Percentiles rank a stretch among this genome's conserved stretches.
These are phyloP conservation scores for Xylaria sp. DNA, from an alignment of 2,329 filamentous ascomycete genomes.

Conservation along the genomic window DNA sequence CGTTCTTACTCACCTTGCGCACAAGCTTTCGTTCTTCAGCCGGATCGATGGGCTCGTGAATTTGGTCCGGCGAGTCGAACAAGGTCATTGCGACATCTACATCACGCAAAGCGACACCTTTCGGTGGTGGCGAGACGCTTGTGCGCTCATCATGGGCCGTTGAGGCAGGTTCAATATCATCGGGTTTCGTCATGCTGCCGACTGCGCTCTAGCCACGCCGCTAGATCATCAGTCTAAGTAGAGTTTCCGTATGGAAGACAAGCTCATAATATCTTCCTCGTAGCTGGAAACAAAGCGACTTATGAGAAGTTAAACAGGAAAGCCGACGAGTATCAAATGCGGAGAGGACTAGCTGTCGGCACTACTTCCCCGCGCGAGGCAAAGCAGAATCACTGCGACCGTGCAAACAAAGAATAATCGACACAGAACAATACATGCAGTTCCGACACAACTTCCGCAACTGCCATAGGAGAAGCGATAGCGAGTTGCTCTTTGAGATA, in stretches of 20 bases:
- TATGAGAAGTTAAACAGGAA: not conserved
- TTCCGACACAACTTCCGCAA: not conserved
- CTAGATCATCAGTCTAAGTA: not conserved
- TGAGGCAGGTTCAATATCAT: constrained; percentile 23
- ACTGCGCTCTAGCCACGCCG: not conserved
- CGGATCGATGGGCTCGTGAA: constrained; percentile 40
- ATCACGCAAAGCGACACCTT: constrained; percentile 30
- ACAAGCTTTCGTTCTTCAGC: constrained; percentile 46
- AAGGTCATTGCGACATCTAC: constrained; percentile 41
- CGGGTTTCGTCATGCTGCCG: constrained; percentile 23
- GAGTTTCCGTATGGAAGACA: not conserved
- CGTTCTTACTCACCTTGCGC: constrained; percentile 51
- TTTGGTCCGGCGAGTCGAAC: constrained; percentile 42
- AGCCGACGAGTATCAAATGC: not conserved
- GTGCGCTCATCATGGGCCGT: constrained; percentile 27
- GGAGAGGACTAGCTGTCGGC: constrained; percentile 10
- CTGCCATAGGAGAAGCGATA: not conserved
- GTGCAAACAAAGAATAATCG: not conserved
- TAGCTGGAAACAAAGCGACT: not conserved
- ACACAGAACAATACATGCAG: not conserved
- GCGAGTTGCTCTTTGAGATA: not conserved
- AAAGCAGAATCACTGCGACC: not conserved
- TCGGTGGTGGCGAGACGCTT: constrained; percentile 2
- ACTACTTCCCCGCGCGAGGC: constrained; percentile 8
- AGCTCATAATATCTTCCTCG: not conserved